phyloP scores from a whole-genome alignment of 1,139 yeast species.

The Yamadazyma atmosphaerica region DNA sequence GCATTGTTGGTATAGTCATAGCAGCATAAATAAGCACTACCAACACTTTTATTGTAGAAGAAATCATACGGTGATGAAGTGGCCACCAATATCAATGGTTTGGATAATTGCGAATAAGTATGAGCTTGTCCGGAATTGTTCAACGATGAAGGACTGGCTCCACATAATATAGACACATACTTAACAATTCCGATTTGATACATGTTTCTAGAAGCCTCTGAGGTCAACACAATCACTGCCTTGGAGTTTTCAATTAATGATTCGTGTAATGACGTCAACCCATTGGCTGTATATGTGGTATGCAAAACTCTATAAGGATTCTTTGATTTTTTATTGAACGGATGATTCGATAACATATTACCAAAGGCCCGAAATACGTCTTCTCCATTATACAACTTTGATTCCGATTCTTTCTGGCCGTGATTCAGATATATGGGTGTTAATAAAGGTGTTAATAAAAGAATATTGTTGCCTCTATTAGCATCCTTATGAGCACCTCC shows the following conservation, averaged over 20 bases:
- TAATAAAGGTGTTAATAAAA: conserved; percentile 54
- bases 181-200: conserved; percentile 67
- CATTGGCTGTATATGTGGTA: conserved; percentile 67
- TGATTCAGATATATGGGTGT: conserved; percentile 40
- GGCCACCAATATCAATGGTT: conserved; percentile 61
- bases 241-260: conserved; percentile 54
- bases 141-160: conserved; percentile 43
- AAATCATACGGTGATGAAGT: conserved; percentile 67
- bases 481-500: conserved; percentile 16
- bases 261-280: conserved; percentile 60
- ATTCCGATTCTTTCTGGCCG: conserved; percentile 12
- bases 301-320: conserved; percentile 52
- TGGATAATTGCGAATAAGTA: conserved; percentile 29
- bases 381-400: conserved; percentile 49
- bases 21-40: conserved; percentile 61
- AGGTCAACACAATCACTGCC: conserved; percentile 58
- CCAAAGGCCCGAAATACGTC: conserved; percentile 58
- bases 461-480: conserved; percentile 34
- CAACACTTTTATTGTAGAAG: conserved; percentile 53
- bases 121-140: conserved; percentile 19
- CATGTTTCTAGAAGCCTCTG: conserved; percentile 65
- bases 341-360: conserved; percentile 37
- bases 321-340: conserved; percentile 19
- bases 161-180: conserved; percentile 56
- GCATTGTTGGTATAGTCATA: conserved; percentile 61